Evolutionary conservation across 2,329 filamentous ascomycete species (phyloP), one percentile per base, ranked within the genome.

Genomic region (Xylariaceae sp.): DNA sequence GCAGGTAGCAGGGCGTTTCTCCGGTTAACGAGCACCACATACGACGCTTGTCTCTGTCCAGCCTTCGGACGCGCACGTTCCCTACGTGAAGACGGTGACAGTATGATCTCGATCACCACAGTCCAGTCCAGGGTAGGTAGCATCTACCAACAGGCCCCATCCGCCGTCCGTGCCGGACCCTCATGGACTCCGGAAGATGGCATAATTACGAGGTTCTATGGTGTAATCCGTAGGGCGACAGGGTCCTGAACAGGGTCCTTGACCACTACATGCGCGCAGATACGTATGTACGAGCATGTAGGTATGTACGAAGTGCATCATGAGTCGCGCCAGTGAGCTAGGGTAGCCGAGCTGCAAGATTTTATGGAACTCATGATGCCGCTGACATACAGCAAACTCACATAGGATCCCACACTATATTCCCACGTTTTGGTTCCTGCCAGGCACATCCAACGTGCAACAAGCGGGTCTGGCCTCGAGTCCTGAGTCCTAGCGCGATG

Each of bases 391-490:
- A 51, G 54, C 59, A n/a, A 47, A 55, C 54, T 39, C 47, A 57
- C 56, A 55, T 56, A 34, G 35, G 45, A 41, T 41, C 11, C 37
- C 37, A 13, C 11, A 41, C 37, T 35, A n/a, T 30, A 51, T 57
- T 52, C 51, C 61, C 59, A 61, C 54, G 59, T 55, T 63, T 57
- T 37, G 55, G 55, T 55, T 55, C 53, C 59, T 57, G 61, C 35
- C 54, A 57, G 61, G 59, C 53, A 59, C 56, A 51, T 18, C 48
- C 41, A 56, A 60, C 35, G 51, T 56, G 54, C 18, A 44, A 53
- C 34, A 51, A 53, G 60, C 52, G 53, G 54, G 54, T 47, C 59
- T 41, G 49, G 30, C 15, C 51, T 59, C 11, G 48, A 53, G 55
- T 52, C 15, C 23, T 30, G 23, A 30, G 23, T 30, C 52, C 55